These are phyloP conservation scores for Plasmopara halstedii DNA, from an alignment of 352 stramenopile genomes.

Conservation along the genomic window DNA sequence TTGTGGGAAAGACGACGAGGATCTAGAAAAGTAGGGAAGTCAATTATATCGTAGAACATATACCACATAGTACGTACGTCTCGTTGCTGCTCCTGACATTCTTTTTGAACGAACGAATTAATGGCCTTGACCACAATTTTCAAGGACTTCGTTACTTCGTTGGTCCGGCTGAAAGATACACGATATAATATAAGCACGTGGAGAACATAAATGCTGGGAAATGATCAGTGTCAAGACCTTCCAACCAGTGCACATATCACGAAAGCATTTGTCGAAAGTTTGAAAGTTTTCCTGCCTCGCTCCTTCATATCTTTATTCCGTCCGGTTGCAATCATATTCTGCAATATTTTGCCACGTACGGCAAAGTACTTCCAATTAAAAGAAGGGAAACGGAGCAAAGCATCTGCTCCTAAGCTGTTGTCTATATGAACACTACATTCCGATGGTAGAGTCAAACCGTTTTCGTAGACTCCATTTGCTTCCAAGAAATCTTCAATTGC, in stretches of 20 bases:
- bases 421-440: background rate
- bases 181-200: background rate
- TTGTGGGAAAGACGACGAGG: constrained; percentile 57
- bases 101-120: constrained; percentile 19
- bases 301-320: constrained; percentile 3
- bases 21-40: constrained; percentile 19
- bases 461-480: constrained; percentile 28
- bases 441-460: background rate
- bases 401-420: constrained; percentile 2
- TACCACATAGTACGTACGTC: constrained; percentile 5
- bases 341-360: constrained; percentile 8
- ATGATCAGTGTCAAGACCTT: constrained; percentile 27
- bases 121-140: constrained; percentile 36
- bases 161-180: constrained; percentile 32
- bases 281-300: constrained; percentile 9
- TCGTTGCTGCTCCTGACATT: background rate
- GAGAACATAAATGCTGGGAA: background rate
- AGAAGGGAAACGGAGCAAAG: constrained; percentile 23
- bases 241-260: constrained; percentile 58
- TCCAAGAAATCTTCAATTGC: constrained; percentile 66
- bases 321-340: constrained; percentile 12
- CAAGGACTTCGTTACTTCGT: constrained; percentile 47
- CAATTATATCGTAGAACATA: background rate
- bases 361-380: constrained; percentile 10
- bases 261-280: constrained; percentile 29